Base-by-base conservation (phyloP, 2,329 filamentous ascomycete genomes). In the Aureobasidium melanogenum region DNA sequence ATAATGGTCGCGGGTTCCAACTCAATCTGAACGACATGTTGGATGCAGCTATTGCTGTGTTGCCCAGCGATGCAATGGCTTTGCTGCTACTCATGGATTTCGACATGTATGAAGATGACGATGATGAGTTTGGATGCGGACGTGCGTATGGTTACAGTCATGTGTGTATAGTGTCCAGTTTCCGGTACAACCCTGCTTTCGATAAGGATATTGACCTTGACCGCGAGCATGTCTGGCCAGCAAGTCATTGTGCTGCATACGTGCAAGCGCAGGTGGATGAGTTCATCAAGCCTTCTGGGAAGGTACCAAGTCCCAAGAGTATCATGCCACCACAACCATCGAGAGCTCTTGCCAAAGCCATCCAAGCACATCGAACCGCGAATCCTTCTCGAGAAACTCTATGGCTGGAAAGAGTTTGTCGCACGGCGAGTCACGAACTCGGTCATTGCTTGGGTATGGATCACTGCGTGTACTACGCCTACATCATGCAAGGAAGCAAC, bases 391-490 rank as follows among this genome's bases (percentile, higher is more conserved):
- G 5, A 9, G 10, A 5, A 32, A 8, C 30, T 7, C 7, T 24
- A 19, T 88, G 85, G 84, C 77, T 88, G 15, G 78, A 77, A 10
- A 77, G 81, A 12, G 70, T 83, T 2, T 83, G 77, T 57, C 80
- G 80, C 54, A 87, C 86, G 0, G 81, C 80, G 1, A 78, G 79
- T 1, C 87, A 89, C 67, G 86, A 89, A 67, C 71, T 89, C 0
- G 83, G 84, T 0, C 87, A 88, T 69, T 89, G 85, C 67, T 79
- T 89, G 39, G 84, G 82, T n/a, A 76, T 89, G 15, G 85, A 72
- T 8, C 86, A 89, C 68, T 89, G 87, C 67, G 73, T 81, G 0
- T 87, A 84, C 66, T 86, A 84, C 65, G 83, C 84, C 0, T 88
- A 84, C 65, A 76, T 79, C 2, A 86, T 87, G 84, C 84, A 88